Percentiles rank a stretch among this genome's conserved stretches.
Conservation (phyloP, 2,329 filamentous ascomycete species). For the Colletotrichum karsti region DNA sequence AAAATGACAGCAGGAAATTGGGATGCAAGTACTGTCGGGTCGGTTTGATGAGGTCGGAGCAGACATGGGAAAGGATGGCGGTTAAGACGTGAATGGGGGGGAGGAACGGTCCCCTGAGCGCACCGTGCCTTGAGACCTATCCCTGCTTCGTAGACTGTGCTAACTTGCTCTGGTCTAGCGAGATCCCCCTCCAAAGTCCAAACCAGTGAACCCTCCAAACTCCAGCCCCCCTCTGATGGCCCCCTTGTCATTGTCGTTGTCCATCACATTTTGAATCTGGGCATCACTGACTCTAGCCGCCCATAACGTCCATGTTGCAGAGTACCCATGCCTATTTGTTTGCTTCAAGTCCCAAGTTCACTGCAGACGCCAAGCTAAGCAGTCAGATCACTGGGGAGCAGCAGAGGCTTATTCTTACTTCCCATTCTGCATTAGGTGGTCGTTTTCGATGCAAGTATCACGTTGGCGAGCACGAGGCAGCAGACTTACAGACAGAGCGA, state of each 20-base stretch:
- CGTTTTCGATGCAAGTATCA: background rate
- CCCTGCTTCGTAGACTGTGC: background rate
- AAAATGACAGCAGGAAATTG: background rate
- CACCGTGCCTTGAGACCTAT: background rate
- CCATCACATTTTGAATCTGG: background rate
- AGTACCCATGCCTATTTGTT: background rate
- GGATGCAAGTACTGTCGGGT: background rate
- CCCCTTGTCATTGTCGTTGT: background rate
- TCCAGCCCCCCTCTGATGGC: background rate
- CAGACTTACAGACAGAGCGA: background rate
- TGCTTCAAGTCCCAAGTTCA: background rate
- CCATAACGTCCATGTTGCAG: background rate
- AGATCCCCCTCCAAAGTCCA: background rate
- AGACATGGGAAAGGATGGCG: background rate
- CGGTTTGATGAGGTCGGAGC: constrained; percentile 1
- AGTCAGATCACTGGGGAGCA: too few relatives aligned
- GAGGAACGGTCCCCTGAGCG: background rate
- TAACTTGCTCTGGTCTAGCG: background rate
- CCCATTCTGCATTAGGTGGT: background rate
- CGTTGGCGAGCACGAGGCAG: background rate
- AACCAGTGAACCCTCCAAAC: too few relatives aligned
- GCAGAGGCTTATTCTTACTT: background rate
- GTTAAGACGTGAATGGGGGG: background rate
- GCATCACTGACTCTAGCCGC: background rate
- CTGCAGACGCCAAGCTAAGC: background rate